Evolutionary conservation across 345 rosid species (phyloP).

Genomic region (Melaleuca quinquenervia): DNA sequence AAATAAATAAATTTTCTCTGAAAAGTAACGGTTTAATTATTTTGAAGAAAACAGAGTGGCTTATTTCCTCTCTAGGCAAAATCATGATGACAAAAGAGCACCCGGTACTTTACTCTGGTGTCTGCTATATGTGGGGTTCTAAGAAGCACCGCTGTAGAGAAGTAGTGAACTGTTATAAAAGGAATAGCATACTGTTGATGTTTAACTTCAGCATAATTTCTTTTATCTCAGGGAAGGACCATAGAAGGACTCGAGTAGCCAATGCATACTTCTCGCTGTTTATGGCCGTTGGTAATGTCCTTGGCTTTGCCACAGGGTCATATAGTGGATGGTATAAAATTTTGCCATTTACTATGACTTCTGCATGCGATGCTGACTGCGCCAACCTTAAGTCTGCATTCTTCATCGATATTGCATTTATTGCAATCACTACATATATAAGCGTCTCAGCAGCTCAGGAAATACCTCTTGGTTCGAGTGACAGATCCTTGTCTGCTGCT

Average conservation of each 20-base stretch:
- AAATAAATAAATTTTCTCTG: background rate
- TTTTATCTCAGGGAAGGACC: conserved; percentile 65
- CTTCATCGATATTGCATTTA: conserved; percentile 58
- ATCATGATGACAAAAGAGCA: background rate
- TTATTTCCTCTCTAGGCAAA: background rate
- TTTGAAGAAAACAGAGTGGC: background rate
- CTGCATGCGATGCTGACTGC: conserved; percentile 68
- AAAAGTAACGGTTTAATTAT: background rate
- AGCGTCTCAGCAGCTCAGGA: conserved; percentile 70
- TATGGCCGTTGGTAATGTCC: conserved; percentile 89
- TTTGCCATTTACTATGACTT: conserved; percentile 61
- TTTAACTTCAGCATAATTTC: conserved; percentile 6
- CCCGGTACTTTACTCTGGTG: background rate
- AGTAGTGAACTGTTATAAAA: background rate
- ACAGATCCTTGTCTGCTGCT: conserved; percentile 11
- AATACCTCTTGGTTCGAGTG: conserved; percentile 34
- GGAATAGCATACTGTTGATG: background rate
- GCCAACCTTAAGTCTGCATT: conserved; percentile 96
- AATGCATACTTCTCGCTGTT: conserved; percentile 88
- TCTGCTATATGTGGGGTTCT: background rate
- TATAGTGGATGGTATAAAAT: conserved; percentile 84
- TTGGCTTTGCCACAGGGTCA: conserved; percentile 91
- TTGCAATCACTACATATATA: conserved; percentile 47
- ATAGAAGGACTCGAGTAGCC: conserved; percentile 84
- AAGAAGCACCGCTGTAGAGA: background rate